Percentiles rank a stretch among this genome's conserved stretches.
These are phyloP conservation scores for Lepiota subincarnata DNA, from an alignment of 768 basidiomycete genomes.

Conservation along the genomic window DNA sequence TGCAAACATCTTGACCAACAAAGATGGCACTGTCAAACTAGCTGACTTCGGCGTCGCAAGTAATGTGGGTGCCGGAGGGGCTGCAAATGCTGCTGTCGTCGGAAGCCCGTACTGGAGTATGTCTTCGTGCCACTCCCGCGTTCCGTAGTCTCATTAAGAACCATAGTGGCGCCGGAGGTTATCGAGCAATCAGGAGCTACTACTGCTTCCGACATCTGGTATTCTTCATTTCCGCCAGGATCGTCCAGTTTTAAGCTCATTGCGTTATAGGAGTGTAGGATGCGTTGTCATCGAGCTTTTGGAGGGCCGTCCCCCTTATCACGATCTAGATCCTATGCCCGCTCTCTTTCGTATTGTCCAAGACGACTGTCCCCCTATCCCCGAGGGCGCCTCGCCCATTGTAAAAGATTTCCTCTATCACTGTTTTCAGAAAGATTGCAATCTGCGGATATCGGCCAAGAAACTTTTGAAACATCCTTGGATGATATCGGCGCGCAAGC, in stretches of 20 bases:
- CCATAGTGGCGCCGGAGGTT: conserved; percentile 93
- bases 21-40: conserved; percentile 97
- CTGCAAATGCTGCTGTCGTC: conserved; percentile 87
- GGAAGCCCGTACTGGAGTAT: conserved; percentile 98
- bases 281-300: conserved; percentile 97
- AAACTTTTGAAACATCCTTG: conserved; percentile 92
- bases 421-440: conserved; percentile 97
- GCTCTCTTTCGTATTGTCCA: conserved; percentile 98
- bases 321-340: conserved; percentile 96
- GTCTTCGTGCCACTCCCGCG: conserved; percentile 24
- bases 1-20: conserved; percentile 97
- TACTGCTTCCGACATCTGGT: conserved; percentile 94
- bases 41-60: conserved; percentile 98
- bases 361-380: conserved; percentile 95
- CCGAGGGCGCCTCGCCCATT: conserved; percentile 90
- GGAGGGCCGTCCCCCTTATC: conserved; percentile 91
- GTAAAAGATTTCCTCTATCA: conserved; percentile 96
- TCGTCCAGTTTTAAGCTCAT: not conserved
- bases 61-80: conserved; percentile 53
- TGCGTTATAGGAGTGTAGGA: conserved; percentile 68
- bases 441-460: conserved; percentile 89
- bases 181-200: conserved; percentile 98
- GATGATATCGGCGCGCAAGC: conserved; percentile 86
- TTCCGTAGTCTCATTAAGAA: not conserved
- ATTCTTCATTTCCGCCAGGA: not conserved